Evolutionary conservation across 768 basidiomycete genomes (phyloP).

Genomic region (Grammothele lineata): DNA sequence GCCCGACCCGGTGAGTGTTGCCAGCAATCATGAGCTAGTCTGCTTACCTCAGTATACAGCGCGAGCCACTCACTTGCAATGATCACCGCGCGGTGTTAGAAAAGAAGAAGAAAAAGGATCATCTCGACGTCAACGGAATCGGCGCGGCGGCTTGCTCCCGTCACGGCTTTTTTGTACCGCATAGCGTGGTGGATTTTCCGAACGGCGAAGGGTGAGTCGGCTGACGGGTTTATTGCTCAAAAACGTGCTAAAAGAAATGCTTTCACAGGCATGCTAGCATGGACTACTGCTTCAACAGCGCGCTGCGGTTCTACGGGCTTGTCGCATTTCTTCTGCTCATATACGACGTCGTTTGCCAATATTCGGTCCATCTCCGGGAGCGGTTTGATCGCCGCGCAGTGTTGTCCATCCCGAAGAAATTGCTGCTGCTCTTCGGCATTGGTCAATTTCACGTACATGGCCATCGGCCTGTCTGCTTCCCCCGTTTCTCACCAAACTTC

Average conservation of each 20-base stretch:
- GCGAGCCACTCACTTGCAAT: neutral
- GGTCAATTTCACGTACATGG: constrained; percentile 30
- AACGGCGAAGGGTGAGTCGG: constrained; percentile 27
- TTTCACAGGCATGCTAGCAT: neutral
- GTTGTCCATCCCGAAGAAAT: neutral
- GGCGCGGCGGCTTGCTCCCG: constrained; percentile 28
- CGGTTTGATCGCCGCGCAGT: neutral
- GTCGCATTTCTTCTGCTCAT: neutral
- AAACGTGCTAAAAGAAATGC: neutral
- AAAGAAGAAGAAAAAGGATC: neutral
- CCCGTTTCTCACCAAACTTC: constrained; percentile 24
- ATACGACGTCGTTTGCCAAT: constrained; percentile 18
- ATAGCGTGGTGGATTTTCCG: constrained; percentile 29
- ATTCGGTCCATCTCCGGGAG: neutral
- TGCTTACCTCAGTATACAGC: neutral
- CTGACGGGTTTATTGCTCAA: constrained; percentile 17
- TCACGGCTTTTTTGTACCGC: constrained; percentile 30
- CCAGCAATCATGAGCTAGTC: neutral
- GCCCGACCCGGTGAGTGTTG: neutral
- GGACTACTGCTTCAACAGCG: constrained; percentile 5
- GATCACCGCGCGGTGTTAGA: neutral
- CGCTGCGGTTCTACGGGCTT: constrained; percentile 7
- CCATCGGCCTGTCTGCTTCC: constrained; percentile 23
- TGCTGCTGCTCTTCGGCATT: constrained; percentile 13
- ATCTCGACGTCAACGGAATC: constrained; percentile 25